Conservation (phyloP, 2,329 filamentous ascomycete genomes). For the Talaromyces sp. region DNA sequence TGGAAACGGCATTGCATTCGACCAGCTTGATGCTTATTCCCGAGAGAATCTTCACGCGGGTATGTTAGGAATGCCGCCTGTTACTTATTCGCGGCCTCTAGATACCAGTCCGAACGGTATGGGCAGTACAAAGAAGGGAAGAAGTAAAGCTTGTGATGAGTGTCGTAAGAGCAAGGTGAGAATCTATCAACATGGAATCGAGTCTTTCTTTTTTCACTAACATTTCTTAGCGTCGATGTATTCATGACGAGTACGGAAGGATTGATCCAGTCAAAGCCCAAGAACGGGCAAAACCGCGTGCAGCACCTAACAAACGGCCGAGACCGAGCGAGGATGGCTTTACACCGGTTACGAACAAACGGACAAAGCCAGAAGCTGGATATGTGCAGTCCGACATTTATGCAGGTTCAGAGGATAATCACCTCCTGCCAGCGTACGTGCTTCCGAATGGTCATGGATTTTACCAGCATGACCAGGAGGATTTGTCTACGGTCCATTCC, state of each 20-base stretch:
- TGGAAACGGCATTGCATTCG: constrained; percentile 19
- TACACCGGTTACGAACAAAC: constrained; percentile 22
- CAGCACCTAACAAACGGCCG: constrained; percentile 51
- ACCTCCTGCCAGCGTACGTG: constrained; percentile 12
- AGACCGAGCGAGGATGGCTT: constrained; percentile 38
- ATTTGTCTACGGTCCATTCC: constrained; percentile 10
- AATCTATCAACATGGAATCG: constrained; percentile 10
- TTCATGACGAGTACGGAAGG: constrained; percentile 61
- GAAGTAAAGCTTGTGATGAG: constrained; percentile 61
- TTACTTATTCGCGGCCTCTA: constrained; percentile 20
- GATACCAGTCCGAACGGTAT: constrained; percentile 29
- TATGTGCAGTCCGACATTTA: constrained; percentile 22
- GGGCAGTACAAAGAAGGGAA: constrained; percentile 49
- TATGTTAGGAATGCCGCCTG: constrained; percentile 23
- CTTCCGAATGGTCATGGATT: constrained; percentile 13
- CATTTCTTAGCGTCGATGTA: constrained; percentile 54
- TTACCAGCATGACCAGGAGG: constrained; percentile 2
- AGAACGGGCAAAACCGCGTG: constrained; percentile 56
- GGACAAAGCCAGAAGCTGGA: constrained; percentile 30
- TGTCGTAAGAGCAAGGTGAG: constrained; percentile 64
- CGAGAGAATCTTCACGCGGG: constrained; percentile 18
- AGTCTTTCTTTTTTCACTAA: constrained; percentile 15
- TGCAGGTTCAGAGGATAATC: constrained; percentile 15
- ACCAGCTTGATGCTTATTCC: constrained; percentile 23
- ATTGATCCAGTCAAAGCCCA: constrained; percentile 61